Evolutionary conservation across 2,329 filamentous ascomycete species (phyloP), one percentile per base, ranked within the genome.

Genomic region (Pseudogymnoascus sp.): DNA sequence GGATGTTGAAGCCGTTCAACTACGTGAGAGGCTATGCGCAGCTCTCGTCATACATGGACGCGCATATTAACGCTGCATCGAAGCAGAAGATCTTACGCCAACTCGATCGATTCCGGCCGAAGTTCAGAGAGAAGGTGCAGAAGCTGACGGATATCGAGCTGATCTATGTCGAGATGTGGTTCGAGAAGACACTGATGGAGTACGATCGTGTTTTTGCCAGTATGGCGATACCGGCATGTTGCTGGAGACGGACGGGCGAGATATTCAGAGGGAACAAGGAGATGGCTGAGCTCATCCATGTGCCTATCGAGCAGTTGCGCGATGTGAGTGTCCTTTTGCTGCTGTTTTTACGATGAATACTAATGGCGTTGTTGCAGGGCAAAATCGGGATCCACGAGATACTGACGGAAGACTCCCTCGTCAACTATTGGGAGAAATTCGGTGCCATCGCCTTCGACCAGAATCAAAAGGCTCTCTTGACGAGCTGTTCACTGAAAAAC

Each of bases 371-470:
- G 3, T 62, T 31, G 26, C 64, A 96, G 92, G 94, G 94, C 64
- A 95, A 95, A 70, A 87, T 97, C 66, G 90, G 94, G 10, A 83
- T 99, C 57, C 94, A 99, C 72, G 92, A 99, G 73, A 95, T 99
- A 65, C 84, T 99, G 47, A 92, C 91, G 2, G 94, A 99, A 76
- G 91, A 96, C 64, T 95, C 92, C 40, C 84, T 96, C 64, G 94
- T 97, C 61, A 90, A 90, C 69, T 99, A 99, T 71, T 99, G 94
- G 94, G 94, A 99, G 75, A 96, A 99, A 71, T 99, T 99, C 71
- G 92, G 93, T 59, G 93, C 92, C 4, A 97, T 99, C 69, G 95
- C 94, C 8, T 99, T 99, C 74, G 94, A 99, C 71, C 85, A 88
- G 62, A 87, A 85, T 8, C 94, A 97, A 72, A 96, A 99, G 73